Evolutionary conservation across 331 rosid genomes (phyloP).

Genomic region (Ulmus americana): DNA sequence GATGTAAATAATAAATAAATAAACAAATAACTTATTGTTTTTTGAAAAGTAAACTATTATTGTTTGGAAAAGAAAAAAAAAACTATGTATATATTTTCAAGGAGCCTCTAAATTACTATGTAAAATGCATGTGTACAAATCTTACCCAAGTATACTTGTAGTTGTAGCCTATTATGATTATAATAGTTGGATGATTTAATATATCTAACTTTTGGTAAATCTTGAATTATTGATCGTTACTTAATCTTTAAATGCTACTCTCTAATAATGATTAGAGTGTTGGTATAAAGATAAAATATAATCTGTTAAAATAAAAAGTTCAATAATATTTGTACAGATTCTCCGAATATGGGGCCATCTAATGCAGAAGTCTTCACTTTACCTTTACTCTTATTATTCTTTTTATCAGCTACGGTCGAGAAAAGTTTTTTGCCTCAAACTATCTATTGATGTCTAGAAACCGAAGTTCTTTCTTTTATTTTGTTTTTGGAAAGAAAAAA

Average conservation of each 20-base stretch:
- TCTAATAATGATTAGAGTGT: neutral
- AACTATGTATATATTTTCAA: too few species aligned
- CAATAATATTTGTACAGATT: conserved; percentile 21
- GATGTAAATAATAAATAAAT: too few species aligned
- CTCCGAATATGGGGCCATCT: conserved; percentile 26
- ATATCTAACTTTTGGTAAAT: too few species aligned
- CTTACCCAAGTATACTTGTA: neutral
- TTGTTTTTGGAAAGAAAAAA: neutral
- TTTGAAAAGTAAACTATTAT: too few species aligned
- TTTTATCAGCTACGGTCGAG: conserved; percentile 11
- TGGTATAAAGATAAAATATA: neutral
- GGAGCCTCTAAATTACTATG: neutral
- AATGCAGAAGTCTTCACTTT: conserved; percentile 9
- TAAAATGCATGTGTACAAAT: neutral
- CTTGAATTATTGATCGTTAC: neutral
- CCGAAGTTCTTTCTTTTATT: neutral
- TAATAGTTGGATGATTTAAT: neutral
- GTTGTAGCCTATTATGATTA: neutral
- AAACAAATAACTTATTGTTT: too few species aligned
- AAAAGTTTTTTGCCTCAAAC: conserved; percentile 6
- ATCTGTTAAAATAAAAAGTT: neutral
- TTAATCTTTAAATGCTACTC: neutral
- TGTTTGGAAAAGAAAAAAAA: too few species aligned
- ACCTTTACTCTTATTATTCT: neutral
- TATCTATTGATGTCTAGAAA: neutral